Evolutionary conservation across 768 basidiomycete species (phyloP).

Genomic region (Pisolithus albus): DNA sequence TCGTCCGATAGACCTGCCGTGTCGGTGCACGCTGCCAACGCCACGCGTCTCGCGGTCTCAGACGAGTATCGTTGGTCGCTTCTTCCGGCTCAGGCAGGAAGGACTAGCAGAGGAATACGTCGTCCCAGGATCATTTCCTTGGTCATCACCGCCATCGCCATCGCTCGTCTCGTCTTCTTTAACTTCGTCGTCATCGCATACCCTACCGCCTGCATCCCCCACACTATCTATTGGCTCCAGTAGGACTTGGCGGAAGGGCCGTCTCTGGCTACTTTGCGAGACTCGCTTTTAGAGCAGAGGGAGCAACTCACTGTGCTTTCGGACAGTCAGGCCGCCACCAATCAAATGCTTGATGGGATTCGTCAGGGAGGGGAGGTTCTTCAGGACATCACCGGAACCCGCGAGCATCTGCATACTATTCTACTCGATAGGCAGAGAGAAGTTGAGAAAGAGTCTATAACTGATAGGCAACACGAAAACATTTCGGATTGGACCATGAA

Average conservation of each 20-base stretch:
- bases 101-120: conserved; percentile 10
- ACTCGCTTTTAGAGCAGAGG: conserved; percentile 50
- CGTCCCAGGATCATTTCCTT: conserved; percentile 30
- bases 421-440: conserved; percentile 4
- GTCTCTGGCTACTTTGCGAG: conserved; percentile 40
- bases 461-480: conserved; percentile 13
- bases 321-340: conserved; percentile 53
- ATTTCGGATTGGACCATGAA: conserved; percentile 8
- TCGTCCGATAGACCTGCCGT: too few relatives aligned
- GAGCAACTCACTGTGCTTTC: conserved; percentile 53
- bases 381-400: conserved; percentile 34
- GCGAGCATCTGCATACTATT: conserved; percentile 23
- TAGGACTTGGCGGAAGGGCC: conserved; percentile 27
- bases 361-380: conserved; percentile 39
- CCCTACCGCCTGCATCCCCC: conserved; percentile 31
- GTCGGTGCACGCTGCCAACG: too few relatives aligned
- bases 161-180: conserved; percentile 31
- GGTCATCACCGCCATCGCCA: conserved; percentile 31
- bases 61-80: conserved; percentile 34
- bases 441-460: conserved; percentile 9
- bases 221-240: conserved; percentile 33
- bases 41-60: conserved; percentile 2
- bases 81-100: conserved; percentile 27
- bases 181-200: conserved; percentile 27
- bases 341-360: conserved; percentile 46